Evolutionary conservation across 2,329 filamentous ascomycete species (phyloP).

Genomic region (Colletotrichum tabaci): DNA sequence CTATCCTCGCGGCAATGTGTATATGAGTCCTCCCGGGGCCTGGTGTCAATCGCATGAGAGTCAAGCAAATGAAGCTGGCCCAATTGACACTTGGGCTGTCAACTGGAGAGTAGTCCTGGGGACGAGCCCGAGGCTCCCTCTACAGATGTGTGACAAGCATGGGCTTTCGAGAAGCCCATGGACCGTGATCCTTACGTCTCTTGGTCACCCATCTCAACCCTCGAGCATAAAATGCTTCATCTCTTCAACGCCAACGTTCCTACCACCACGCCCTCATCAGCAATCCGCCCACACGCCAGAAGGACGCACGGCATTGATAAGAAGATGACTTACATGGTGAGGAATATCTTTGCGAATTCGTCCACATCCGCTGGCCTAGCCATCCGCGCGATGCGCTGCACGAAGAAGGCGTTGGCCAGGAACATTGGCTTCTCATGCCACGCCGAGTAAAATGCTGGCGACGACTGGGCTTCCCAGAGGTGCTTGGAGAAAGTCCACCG

Average conservation of each 20-base stretch:
- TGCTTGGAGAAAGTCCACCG: constrained; percentile 58
- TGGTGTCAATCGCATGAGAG: too few species aligned
- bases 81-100: not conserved
- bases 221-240: constrained; percentile 43
- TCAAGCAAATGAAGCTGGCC: not conserved
- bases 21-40: too few species aligned
- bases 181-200: not conserved
- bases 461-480: constrained; percentile 59
- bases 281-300: not conserved
- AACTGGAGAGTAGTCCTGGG: not conserved
- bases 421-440: constrained; percentile 61
- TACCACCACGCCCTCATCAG: constrained; percentile 1
- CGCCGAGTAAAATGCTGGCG: constrained; percentile 59
- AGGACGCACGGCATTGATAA: not conserved
- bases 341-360: constrained; percentile 56
- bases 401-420: constrained; percentile 52
- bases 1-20: too few species aligned
- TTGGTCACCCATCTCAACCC: constrained; percentile 5
- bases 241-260: constrained; percentile 41
- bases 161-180: not conserved
- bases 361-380: constrained; percentile 56
- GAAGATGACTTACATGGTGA: constrained; percentile 54
- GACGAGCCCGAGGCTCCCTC: not conserved
- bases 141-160: not conserved
- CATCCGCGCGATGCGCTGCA: constrained; percentile 55